These are phyloP conservation scores for Aspergillus persii DNA, from an alignment of 2,329 filamentous ascomycete genomes.

Conservation along the genomic window DNA sequence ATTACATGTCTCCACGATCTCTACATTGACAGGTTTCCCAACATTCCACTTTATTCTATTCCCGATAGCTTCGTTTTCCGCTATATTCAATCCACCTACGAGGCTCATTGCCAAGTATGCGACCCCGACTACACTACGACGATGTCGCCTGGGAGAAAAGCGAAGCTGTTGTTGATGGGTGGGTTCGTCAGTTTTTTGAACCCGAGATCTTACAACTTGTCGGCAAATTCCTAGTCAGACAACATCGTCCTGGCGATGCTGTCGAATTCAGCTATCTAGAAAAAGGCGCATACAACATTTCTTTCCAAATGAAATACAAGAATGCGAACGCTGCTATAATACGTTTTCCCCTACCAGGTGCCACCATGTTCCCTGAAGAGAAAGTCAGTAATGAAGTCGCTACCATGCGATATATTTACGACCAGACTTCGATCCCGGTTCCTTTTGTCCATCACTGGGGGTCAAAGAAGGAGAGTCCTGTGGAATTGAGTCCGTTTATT, in stretches of 20 bases:
- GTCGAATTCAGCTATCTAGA: not conserved
- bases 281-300: conserved; percentile 24
- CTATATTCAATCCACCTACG: no score
- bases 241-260: conserved; percentile 7
- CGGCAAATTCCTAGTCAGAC: conserved; percentile 10
- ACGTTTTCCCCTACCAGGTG: conserved; percentile 19
- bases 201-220: not conserved
- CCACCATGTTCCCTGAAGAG: conserved; percentile 23
- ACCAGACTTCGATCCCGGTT: conserved; percentile 7
- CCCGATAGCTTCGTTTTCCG: no score
- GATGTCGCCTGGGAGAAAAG: not conserved
- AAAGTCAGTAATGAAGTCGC: conserved; percentile 20
- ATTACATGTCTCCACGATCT: no score
- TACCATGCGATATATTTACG: conserved; percentile 9
- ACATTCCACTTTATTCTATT: no score
- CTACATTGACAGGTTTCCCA: no score
- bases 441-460: conserved; percentile 1
- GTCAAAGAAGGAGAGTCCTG: conserved; percentile 1
- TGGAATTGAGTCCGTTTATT: conserved; percentile 32
- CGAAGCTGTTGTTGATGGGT: conserved; percentile 12
- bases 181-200: conserved; percentile 13
- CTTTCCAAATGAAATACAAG: conserved; percentile 20
- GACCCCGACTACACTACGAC: conserved; percentile 2
- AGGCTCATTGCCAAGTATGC: conserved; percentile 1
- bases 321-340: conserved; percentile 15